These are phyloP conservation scores for Parastagonospora nodorum DNA, from an alignment of 2,329 filamentous ascomycete species.

Conservation along the genomic window DNA sequence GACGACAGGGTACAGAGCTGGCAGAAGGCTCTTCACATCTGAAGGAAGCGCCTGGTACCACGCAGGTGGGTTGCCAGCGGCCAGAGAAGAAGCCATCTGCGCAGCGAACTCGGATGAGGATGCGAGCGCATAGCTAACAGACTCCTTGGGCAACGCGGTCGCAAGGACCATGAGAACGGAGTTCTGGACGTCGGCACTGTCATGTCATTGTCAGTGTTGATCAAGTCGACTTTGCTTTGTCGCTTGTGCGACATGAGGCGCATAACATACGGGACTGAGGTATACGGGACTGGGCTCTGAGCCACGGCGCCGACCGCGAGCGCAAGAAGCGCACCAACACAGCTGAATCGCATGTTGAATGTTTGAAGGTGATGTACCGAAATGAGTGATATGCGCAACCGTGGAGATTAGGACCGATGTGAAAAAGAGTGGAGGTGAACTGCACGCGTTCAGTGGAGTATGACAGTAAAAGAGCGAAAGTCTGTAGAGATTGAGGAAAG, in stretches of 20 bases:
- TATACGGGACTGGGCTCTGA: slow-evolving; percentile 30
- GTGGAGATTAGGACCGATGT: slow-evolving; percentile 14
- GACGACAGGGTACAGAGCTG: slow-evolving; percentile 39
- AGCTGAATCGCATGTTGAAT: slow-evolving; percentile 38
- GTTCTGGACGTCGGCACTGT: slow-evolving; percentile 31
- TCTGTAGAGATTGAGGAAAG: slow-evolving; percentile 22
- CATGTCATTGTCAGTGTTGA: slow-evolving; percentile 12
- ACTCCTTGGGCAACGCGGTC: slow-evolving; percentile 52
- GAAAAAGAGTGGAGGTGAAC: slow-evolving; percentile 28
- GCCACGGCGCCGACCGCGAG: slow-evolving; percentile 35
- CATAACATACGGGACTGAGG: slow-evolving; percentile 1
- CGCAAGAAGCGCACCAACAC: slow-evolving; percentile 33
- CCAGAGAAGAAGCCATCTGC: slow-evolving; percentile 51
- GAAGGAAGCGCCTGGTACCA: slow-evolving; percentile 54
- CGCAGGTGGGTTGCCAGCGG: slow-evolving; percentile 48
- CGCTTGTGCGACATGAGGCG: slow-evolving; percentile 3
- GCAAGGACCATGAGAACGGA: slow-evolving; percentile 51
- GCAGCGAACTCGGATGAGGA: slow-evolving; percentile 49
- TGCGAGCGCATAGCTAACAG: slow-evolving; percentile 48
- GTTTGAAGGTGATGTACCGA: slow-evolving; percentile 3
- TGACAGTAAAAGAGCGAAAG: slow-evolving; percentile 22
- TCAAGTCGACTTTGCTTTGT: slow-evolving; percentile 9
- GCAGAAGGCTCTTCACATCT: slow-evolving; percentile 52
- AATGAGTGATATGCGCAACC: slow-evolving; percentile 12
- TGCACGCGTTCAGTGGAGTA: slow-evolving; percentile 18